Base-by-base conservation (phyloP, 2,329 filamentous ascomycete species). In the Hysterium pulicare region DNA sequence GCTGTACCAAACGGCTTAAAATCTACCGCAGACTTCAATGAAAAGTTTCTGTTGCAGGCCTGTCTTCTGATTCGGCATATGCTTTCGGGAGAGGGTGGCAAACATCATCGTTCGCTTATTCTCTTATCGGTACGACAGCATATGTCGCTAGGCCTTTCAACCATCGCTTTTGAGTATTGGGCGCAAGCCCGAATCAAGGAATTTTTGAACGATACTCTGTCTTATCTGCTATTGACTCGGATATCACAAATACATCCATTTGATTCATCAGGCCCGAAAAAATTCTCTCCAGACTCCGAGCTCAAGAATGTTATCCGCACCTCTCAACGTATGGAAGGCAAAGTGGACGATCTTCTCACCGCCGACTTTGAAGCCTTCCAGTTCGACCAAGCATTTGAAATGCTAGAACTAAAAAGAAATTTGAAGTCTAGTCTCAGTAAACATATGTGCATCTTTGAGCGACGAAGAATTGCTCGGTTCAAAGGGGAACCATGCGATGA, bases 191-290 rank as follows among this genome's bases (percentile, higher is more conserved):
- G 54, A 28, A 53, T 58, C 23, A 67, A 67, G 41, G 61, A 66
- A 34, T 63, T 67, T 53, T 49, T 67, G 3, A 37, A 61, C 9
- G 60, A 66, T 32, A 65, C 57, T 3, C 20, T 62, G 11, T 61
- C 62, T 7, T 57, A 59, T 24, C 50, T 53, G 16, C 44, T 64
- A 2, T 48, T 67, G 10, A 54, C 57, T 8, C 55, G 58, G 2
- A 64, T 66, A 20, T 63, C 63, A 13, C 40, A 57, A 15, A 58
- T 53, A 5, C 61, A 65, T 44, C 63, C 61, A 7, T 65, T 63
- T 38, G 61, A 61, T 32, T 51, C 51, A 9, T n/a, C 7, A 16
- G 53, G 57, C n/a, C 46, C 51, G 11, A 52, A 51, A 34, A 16
- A 15, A n/a, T 60, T 61, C 38, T 59, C 53, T 5, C 51, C 59